phyloP scores from a whole-genome alignment of 768 basidiomycete genomes.

The Rhizopogon vinicolor region DNA sequence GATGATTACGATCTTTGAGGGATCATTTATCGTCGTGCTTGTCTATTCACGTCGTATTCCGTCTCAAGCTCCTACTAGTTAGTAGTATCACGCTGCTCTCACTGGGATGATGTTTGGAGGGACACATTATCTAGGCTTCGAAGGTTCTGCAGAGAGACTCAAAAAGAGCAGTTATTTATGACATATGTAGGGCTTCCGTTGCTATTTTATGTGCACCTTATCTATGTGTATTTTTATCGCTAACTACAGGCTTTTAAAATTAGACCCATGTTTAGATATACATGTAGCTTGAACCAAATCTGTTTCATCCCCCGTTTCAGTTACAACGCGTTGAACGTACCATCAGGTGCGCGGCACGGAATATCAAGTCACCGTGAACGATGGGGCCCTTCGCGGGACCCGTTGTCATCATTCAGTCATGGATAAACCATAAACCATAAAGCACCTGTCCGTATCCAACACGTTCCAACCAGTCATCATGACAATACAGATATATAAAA shows the following conservation, averaged over 20 bases:
- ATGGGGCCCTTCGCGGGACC: too few species aligned
- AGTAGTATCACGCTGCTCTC: neutral
- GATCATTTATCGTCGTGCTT: neutral
- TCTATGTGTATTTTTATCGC: conserved; percentile 7
- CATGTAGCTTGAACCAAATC: too few species aligned
- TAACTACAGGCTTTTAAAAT: neutral
- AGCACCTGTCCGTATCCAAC: too few species aligned
- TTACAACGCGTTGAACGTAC: too few species aligned
- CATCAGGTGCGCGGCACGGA: too few species aligned
- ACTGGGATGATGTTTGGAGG: conserved; percentile 19
- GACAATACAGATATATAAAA: neutral
- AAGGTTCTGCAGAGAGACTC: conserved; percentile 1
- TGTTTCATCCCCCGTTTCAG: too few species aligned
- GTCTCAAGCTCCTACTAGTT: neutral
- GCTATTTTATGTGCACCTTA: conserved; percentile 13
- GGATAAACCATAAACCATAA: too few species aligned
- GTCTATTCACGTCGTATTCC: neutral
- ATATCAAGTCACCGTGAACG: too few species aligned
- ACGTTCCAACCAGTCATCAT: neutral
- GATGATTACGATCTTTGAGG: neutral
- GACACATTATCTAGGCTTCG: conserved; percentile 18
- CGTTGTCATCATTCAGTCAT: too few species aligned
- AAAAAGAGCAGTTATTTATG: too few species aligned
- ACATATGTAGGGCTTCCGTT: neutral
- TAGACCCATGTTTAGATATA: too few species aligned